A percentile compares a stretch with the other conserved stretches of the same genome.
These are phyloP conservation scores for Striga asiatica DNA, from an alignment of 257 asterid species.

Conservation along the genomic window DNA sequence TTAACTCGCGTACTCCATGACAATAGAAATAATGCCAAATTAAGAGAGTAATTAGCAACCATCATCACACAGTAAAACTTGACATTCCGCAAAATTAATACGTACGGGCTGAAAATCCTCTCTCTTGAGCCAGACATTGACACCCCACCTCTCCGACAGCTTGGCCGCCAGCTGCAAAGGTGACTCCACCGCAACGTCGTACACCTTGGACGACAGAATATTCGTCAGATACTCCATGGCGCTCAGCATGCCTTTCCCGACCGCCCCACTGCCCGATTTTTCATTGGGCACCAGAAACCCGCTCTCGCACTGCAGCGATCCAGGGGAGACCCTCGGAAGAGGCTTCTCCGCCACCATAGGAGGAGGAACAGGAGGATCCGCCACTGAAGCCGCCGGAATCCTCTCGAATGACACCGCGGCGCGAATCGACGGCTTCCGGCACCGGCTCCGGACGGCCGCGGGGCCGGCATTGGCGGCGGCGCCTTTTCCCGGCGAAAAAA, in stretches of 20 bases:
- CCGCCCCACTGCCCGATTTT: constrained; percentile 1
- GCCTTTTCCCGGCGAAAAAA: constrained; percentile 21
- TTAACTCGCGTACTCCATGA: too few species aligned
- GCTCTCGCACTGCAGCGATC: constrained; percentile 54
- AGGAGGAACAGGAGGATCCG: constrained; percentile 3
- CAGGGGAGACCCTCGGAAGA: constrained; percentile 31
- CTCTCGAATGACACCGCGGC: too few species aligned
- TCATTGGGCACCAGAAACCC: constrained; percentile 49
- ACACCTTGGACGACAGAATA: constrained; percentile 79
- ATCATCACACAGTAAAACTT: too few species aligned
- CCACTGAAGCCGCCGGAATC: constrained; percentile 5
- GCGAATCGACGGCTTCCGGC: too few species aligned
- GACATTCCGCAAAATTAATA: not conserved
- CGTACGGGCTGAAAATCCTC: constrained; percentile 91
- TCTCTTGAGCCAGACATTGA: constrained; percentile 77
- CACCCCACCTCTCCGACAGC: constrained; percentile 60
- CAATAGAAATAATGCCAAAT: too few species aligned
- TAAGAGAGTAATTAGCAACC: too few species aligned
- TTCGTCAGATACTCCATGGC: constrained; percentile 74
- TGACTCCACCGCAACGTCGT: constrained; percentile 80
- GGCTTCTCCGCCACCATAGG: constrained; percentile 22
- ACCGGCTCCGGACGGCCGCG: constrained; percentile 14
- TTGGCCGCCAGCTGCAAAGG: constrained; percentile 76
- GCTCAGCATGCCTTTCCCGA: constrained; percentile 21
- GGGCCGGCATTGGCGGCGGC: constrained; percentile 15